These are phyloP conservation scores for Fusarium hostae DNA, from an alignment of 2,329 filamentous ascomycete species.

Conservation along the genomic window DNA sequence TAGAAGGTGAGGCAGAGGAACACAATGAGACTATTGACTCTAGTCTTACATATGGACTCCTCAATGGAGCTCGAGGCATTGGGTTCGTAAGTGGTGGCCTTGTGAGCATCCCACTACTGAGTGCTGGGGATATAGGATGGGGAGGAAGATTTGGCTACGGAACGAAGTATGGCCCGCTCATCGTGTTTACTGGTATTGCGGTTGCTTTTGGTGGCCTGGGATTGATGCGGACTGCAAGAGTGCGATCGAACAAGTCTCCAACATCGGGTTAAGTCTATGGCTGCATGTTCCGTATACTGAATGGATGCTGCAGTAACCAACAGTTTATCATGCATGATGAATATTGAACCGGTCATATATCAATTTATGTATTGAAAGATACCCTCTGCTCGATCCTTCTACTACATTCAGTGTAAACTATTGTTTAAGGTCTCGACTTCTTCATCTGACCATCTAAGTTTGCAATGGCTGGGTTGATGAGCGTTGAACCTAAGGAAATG, in stretches of 20 bases:
- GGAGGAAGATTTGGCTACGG: neutral
- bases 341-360: too few relatives aligned
- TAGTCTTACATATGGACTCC: neutral
- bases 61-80: constrained; percentile 1
- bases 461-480: neutral
- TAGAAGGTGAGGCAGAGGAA: neutral
- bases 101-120: neutral
- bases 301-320: too few relatives aligned
- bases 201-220: neutral
- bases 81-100: neutral
- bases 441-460: neutral
- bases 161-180: neutral
- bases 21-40: neutral
- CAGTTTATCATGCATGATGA: too few relatives aligned
- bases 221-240: neutral
- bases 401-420: too few relatives aligned
- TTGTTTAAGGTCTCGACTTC: too few relatives aligned
- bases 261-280: neutral
- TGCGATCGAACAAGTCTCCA: neutral
- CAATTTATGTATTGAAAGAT: too few relatives aligned
- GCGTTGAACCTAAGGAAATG: neutral
- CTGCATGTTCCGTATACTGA: neutral
- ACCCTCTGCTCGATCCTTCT: too few relatives aligned
- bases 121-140: neutral
- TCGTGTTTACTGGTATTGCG: neutral